Conservation (phyloP, 768 basidiomycete genomes). For the Udeniomyces megalosporus region DNA sequence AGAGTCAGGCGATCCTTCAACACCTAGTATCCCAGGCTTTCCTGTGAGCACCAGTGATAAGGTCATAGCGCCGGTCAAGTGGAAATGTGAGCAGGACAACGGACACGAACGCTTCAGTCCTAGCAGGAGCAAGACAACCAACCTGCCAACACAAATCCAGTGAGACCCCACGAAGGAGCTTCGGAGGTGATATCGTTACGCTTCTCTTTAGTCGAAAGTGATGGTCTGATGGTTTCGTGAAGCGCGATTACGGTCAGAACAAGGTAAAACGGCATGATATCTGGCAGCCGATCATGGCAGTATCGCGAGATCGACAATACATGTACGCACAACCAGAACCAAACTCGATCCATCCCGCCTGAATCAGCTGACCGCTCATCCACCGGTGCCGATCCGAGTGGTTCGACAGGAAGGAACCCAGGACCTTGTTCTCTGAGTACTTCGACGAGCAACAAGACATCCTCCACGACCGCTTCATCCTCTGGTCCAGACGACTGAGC, state of each 20-base stretch:
- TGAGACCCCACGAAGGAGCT: conserved; percentile 25
- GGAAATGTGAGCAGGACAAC: background rate
- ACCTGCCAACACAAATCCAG: conserved; percentile 31
- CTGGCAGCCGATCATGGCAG: background rate
- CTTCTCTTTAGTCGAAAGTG: conserved; percentile 28
- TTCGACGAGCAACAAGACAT: conserved; percentile 1
- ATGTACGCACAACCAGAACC: conserved; percentile 28
- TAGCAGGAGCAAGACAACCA: background rate
- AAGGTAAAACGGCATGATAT: background rate
- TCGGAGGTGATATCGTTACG: conserved; percentile 29
- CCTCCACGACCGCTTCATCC: background rate
- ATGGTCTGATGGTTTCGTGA: too few relatives aligned
- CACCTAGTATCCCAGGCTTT: conserved; percentile 31
- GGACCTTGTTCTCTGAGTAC: conserved; percentile 3
- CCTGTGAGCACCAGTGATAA: conserved; percentile 19
- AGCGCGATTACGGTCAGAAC: too few relatives aligned
- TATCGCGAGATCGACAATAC: background rate
- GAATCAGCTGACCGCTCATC: background rate
- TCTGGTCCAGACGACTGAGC: background rate
- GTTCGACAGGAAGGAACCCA: background rate
- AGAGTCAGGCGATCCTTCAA: conserved; percentile 27
- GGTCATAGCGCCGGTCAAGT: background rate
- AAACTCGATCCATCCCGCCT: conserved; percentile 23
- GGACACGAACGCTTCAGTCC: background rate
- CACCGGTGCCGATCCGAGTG: background rate